Evolutionary conservation across 2,329 filamentous ascomycete species (phyloP).

Genomic region (Macrophomina pseudophaseolina): DNA sequence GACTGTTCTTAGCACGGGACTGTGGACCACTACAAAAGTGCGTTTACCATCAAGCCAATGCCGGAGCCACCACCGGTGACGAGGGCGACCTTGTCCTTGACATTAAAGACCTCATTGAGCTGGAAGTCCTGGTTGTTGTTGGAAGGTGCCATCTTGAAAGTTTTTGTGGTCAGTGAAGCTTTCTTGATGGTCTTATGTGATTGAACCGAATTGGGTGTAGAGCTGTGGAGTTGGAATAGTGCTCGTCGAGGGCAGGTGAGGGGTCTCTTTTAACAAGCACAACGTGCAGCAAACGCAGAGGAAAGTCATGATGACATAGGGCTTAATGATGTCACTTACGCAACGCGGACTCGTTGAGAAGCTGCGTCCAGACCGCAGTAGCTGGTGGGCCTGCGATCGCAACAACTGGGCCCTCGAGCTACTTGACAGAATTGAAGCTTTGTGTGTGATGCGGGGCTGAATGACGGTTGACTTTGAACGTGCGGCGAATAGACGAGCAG

Average conservation of each 20-base stretch:
- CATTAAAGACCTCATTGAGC: slow-evolving; percentile 42
- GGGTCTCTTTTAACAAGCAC: not conserved
- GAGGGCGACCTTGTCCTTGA: slow-evolving; percentile 48
- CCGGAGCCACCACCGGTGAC: slow-evolving; percentile 53
- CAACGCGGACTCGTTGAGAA: not conserved
- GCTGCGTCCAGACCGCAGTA: not conserved
- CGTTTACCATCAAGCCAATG: slow-evolving; percentile 51
- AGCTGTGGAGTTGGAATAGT: no score
- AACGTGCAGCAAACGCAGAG: not conserved
- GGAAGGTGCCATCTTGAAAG: slow-evolving; percentile 36
- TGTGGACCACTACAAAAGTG: not conserved
- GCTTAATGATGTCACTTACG: slow-evolving; percentile 20
- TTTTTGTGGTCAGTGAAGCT: slow-evolving; percentile 24
- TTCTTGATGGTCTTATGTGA: not conserved
- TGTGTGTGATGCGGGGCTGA: not conserved
- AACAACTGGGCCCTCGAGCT: not conserved
- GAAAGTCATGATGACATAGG: slow-evolving; percentile 6
- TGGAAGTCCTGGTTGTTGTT: slow-evolving; percentile 41
- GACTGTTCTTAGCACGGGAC: not conserved
- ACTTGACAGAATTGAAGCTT: not conserved
- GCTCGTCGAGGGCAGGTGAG: not conserved
- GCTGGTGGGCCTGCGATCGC: not conserved
- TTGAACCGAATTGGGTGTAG: not conserved
- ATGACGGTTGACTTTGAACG: not conserved
- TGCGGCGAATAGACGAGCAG: not conserved